Evolutionary conservation across 768 basidiomycete species (phyloP).

Genomic region (Ramaria sp.): DNA sequence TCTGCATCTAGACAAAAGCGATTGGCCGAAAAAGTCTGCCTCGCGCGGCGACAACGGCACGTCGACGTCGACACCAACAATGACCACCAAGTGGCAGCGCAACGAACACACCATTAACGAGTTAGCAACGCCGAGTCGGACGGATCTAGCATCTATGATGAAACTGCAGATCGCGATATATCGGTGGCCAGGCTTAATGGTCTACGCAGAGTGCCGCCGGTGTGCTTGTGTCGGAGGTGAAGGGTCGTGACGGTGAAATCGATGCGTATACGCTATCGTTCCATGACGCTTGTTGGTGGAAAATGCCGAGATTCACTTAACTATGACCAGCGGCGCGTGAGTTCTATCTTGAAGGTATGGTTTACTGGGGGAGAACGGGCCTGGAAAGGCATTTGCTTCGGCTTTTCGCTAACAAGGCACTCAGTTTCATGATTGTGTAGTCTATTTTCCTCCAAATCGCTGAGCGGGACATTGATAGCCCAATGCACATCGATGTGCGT

Average conservation of each 20-base stretch:
- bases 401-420: neutral
- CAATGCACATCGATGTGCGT: constrained; percentile 75
- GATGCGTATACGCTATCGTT: constrained; percentile 93
- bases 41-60: constrained; percentile 28
- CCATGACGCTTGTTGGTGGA: constrained; percentile 81
- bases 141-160: constrained; percentile 78
- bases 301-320: constrained; percentile 65
- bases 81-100: constrained; percentile 50
- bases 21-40: constrained; percentile 84
- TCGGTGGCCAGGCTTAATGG: constrained; percentile 35
- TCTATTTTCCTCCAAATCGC: constrained; percentile 95
- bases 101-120: constrained; percentile 73
- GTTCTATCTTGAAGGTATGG: constrained; percentile 47
- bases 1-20: constrained; percentile 88
- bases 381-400: constrained; percentile 70
- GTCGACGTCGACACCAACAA: constrained; percentile 48
- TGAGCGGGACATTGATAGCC: constrained; percentile 90
- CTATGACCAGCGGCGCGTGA: constrained; percentile 59
- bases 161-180: constrained; percentile 87
- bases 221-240: constrained; percentile 84
- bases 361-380: constrained; percentile 93
- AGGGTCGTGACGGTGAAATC: constrained; percentile 95
- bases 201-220: constrained; percentile 71
- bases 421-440: constrained; percentile 26
- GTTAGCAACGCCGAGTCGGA: constrained; percentile 63